Conservation (phyloP, 306 rosid genomes). For the Vigna radiata region DNA sequence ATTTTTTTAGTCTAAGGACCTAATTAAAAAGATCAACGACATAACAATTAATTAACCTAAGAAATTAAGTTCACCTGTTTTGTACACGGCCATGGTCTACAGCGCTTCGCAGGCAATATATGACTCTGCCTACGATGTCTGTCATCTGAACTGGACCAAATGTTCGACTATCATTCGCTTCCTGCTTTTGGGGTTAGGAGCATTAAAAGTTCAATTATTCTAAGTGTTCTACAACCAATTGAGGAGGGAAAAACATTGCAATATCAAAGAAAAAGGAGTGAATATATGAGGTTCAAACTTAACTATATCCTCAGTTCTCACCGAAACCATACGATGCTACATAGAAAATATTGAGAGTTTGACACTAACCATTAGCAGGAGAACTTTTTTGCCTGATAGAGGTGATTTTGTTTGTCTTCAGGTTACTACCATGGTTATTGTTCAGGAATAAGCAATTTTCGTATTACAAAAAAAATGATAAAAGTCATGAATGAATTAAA, state of each 20-base stretch:
- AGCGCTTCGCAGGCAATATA: constrained; percentile 84
- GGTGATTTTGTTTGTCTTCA: background rate
- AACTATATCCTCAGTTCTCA: constrained; percentile 13
- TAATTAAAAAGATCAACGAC: no score
- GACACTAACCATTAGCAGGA: background rate
- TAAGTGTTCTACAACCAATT: background rate
- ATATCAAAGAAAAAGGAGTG: constrained; percentile 17
- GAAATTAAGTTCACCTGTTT: constrained; percentile 69
- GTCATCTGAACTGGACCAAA: constrained; percentile 93
- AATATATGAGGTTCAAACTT: constrained; percentile 27
- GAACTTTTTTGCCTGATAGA: background rate
- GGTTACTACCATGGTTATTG: constrained; percentile 6
- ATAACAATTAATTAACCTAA: constrained; percentile 1
- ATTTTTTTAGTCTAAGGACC: no score
- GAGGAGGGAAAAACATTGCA: constrained; percentile 31
- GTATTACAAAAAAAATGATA: background rate
- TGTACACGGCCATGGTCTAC: constrained; percentile 96
- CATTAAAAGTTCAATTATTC: constrained; percentile 27
- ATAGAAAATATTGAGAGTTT: constrained; percentile 18
- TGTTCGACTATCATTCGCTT: constrained; percentile 83
- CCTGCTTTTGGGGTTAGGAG: constrained; percentile 64
- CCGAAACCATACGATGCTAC: constrained; percentile 12
- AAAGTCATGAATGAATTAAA: background rate
- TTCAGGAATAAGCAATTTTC: constrained; percentile 15
- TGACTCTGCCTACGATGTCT: constrained; percentile 88